These are phyloP conservation scores for Ilex paraguariensis DNA, from an alignment of 305 asterid genomes.

Conservation along the genomic window DNA sequence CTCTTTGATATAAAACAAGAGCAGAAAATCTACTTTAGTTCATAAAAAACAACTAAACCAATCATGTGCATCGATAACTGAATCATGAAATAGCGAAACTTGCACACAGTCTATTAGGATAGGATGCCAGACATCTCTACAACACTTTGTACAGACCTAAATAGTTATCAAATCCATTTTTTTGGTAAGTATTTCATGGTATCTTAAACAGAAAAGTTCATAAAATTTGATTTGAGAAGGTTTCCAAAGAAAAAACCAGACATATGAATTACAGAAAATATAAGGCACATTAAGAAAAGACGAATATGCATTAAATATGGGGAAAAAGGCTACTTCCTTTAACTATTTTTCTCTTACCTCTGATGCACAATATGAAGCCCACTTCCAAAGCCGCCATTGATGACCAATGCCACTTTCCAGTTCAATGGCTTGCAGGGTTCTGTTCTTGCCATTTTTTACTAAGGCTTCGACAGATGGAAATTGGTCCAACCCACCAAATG, in stretches of 20 bases:
- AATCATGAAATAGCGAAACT: constrained; percentile 2
- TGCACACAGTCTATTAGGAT: background rate
- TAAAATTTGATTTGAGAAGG: constrained; percentile 10
- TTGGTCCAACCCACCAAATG: constrained; percentile 65
- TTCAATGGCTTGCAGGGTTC: constrained; percentile 86
- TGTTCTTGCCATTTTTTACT: constrained; percentile 73
- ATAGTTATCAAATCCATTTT: too few relatives aligned
- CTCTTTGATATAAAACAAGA: constrained; percentile 51
- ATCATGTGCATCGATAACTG: constrained; percentile 2
- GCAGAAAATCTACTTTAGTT: constrained; percentile 22
- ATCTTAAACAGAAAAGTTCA: constrained; percentile 1
- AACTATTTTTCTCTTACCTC: constrained; percentile 55
- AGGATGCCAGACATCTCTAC: constrained; percentile 8
- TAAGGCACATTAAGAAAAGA: too few relatives aligned
- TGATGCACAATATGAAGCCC: constrained; percentile 98
- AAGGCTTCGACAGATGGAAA: constrained; percentile 81
- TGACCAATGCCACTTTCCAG: constrained; percentile 89
- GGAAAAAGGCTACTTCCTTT: background rate
- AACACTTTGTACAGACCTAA: background rate
- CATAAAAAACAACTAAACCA: constrained; percentile 14
- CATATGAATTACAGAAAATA: constrained; percentile 6
- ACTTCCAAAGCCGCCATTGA: constrained; percentile 93
- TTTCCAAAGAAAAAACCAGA: constrained; percentile 3
- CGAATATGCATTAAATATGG: too few relatives aligned
- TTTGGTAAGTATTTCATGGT: too few relatives aligned